A percentile compares a stretch with the other conserved stretches of the same genome.
phyloP scores from a whole-genome alignment of 78 protist species.

The Emiliania huxleyi region DNA sequence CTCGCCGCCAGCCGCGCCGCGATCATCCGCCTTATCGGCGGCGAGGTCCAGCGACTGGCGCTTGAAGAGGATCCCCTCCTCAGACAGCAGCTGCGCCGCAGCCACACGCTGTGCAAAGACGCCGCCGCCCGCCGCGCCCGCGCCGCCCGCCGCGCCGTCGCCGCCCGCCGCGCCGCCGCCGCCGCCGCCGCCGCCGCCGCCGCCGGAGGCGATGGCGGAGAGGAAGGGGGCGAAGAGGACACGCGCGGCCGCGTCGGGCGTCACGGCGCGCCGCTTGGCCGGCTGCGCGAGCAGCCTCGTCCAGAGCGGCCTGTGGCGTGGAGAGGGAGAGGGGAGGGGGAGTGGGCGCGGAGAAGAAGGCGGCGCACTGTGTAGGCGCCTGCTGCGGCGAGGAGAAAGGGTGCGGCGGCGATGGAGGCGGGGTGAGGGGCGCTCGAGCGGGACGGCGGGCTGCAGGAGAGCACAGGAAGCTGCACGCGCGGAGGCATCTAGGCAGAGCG shows the following conservation, averaged over 20 bases:
- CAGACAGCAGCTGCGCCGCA: background rate
- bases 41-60: background rate
- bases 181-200: background rate
- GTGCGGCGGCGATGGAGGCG: too few relatives aligned
- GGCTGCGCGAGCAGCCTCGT: background rate
- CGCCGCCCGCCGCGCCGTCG: background rate
- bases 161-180: background rate
- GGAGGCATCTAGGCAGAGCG: too few relatives aligned
- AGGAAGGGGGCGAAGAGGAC: background rate
- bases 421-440: too few relatives aligned
- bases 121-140: background rate
- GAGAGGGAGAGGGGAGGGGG: too few relatives aligned
- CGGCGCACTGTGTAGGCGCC: too few relatives aligned
- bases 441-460: too few relatives aligned
- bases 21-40: background rate
- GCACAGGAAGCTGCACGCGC: too few relatives aligned
- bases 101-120: background rate
- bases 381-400: too few relatives aligned
- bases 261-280: background rate
- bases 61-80: background rate
- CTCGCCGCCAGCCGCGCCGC: background rate
- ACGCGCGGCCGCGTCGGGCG: background rate
- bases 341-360: too few relatives aligned
- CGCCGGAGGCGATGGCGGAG: background rate
- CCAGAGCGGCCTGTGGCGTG: too few relatives aligned